Evolutionary conservation across 176 grass and related monocot genomes (phyloP).

Genomic region (Carex parvula): DNA sequence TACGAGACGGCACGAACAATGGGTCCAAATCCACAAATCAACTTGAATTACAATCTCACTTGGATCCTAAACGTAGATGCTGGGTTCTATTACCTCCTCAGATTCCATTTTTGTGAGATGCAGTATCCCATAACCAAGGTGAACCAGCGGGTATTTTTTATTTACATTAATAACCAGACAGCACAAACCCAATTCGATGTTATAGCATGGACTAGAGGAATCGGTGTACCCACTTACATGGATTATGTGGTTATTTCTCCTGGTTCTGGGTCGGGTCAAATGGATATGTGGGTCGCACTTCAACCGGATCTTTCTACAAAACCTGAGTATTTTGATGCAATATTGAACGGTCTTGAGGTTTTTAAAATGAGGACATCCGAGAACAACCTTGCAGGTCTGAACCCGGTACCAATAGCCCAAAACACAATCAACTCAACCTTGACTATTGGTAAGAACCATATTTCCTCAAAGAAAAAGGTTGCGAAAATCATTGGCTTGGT

Average conservation of each 20-base stretch:
- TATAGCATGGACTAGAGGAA: conserved; percentile 31
- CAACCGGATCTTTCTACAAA: neutral
- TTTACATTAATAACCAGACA: conserved; percentile 86
- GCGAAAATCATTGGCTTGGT: conserved; percentile 12
- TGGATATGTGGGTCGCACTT: conserved; percentile 36
- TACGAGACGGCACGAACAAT: conserved; percentile 70
- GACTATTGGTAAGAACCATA: neutral
- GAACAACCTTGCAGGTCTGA: conserved; percentile 25
- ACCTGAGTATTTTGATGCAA: conserved; percentile 25
- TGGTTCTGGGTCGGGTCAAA: conserved; percentile 17
- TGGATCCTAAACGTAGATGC: conserved; percentile 64
- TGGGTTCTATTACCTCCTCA: conserved; percentile 49
- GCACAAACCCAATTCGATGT: conserved; percentile 49
- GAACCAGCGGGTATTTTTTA: conserved; percentile 65
- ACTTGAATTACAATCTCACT: conserved; percentile 76
- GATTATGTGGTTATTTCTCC: conserved; percentile 8
- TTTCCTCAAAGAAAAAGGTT: neutral
- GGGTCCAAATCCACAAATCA: conserved; percentile 44
- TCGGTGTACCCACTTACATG: conserved; percentile 23
- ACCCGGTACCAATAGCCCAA: neutral
- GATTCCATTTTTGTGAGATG: conserved; percentile 89
- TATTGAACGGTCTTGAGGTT: conserved; percentile 40
- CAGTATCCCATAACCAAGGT: conserved; percentile 45
- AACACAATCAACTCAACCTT: neutral
- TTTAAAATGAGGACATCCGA: conserved; percentile 24